phyloP scores from a whole-genome alignment of 257 asterid genomes.

The Cruciata laevipes region DNA sequence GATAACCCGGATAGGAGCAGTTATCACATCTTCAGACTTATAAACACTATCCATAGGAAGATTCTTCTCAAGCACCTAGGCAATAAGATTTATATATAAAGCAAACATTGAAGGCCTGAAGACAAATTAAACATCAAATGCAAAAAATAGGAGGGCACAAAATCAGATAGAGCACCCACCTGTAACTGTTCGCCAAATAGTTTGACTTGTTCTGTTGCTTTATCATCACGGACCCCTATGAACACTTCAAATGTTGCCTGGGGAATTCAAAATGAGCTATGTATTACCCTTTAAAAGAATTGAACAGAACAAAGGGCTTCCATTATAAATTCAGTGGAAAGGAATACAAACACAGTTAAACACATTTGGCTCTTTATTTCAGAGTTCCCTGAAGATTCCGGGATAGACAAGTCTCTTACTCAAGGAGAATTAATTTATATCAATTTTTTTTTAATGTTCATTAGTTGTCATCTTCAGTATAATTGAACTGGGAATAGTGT shows the following conservation, averaged over 20 bases:
- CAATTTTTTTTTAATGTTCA: neutral
- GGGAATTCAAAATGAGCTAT: constrained; percentile 18
- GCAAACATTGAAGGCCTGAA: constrained; percentile 8
- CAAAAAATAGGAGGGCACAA: constrained; percentile 14
- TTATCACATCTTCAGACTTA: constrained; percentile 69
- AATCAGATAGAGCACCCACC: constrained; percentile 57
- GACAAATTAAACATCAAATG: neutral
- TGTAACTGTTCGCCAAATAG: constrained; percentile 82
- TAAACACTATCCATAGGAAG: constrained; percentile 80
- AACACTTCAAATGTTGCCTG: constrained; percentile 98
- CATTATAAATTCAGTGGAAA: neutral
- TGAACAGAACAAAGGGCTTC: neutral
- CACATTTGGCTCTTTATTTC: neutral
- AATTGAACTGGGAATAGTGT: neutral
- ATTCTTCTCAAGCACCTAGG: constrained; percentile 80
- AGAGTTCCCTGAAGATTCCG: neutral
- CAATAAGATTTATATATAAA: constrained; percentile 18
- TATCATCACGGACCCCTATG: constrained; percentile 80
- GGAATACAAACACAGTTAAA: neutral
- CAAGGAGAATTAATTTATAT: neutral
- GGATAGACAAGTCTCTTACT: neutral
- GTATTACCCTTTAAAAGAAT: neutral
- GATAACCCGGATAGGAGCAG: constrained; percentile 95
- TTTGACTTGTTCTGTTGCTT: constrained; percentile 82
- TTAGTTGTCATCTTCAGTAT: neutral